Percentiles rank a stretch among this genome's conserved stretches.
These are phyloP conservation scores for Selaginella tamariscina DNA, from an alignment of 75 land plant genomes.

Conservation along the genomic window DNA sequence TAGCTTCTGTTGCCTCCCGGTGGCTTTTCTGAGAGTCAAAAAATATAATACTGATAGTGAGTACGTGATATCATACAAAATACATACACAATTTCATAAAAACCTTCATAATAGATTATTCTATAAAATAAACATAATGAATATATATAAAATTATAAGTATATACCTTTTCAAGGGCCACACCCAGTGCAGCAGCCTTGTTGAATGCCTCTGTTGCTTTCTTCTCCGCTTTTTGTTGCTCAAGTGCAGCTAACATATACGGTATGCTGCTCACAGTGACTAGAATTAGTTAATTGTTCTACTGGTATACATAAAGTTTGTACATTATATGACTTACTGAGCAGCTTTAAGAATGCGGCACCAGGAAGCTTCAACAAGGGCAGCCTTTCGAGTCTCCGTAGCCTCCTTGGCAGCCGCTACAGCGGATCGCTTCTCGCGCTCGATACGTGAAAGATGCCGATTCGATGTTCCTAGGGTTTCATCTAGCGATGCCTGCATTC, in stretches of 20 bases:
- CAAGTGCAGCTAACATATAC: constrained; percentile 42
- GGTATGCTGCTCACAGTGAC: constrained; percentile 41
- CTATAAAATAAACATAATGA: too few species aligned
- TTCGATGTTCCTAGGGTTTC: constrained; percentile 56
- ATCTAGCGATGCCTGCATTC: constrained; percentile 50
- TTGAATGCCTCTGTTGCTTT: constrained; percentile 56
- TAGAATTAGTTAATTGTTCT: not conserved
- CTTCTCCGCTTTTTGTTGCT: constrained; percentile 45
- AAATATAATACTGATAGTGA: too few species aligned
- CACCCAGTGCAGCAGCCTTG: constrained; percentile 49
- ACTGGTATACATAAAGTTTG: not conserved
- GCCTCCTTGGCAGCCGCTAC: constrained; percentile 59
- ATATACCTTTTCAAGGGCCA: constrained; percentile 52
- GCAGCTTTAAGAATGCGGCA: constrained; percentile 77
- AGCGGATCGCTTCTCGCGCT: constrained; percentile 66
- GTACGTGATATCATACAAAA: too few species aligned
- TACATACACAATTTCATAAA: too few species aligned
- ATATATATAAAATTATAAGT: too few species aligned
- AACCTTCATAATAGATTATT: too few species aligned
- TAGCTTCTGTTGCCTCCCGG: not conserved
- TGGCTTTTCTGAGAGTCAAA: too few species aligned
- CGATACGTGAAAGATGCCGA: constrained; percentile 50
- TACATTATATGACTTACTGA: constrained; percentile 31
- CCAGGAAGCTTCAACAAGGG: constrained; percentile 93
- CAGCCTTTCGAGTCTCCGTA: constrained; percentile 62